These are phyloP conservation scores for Phytopythium ostracodes DNA, from an alignment of 352 stramenopile species.

Conservation along the genomic window DNA sequence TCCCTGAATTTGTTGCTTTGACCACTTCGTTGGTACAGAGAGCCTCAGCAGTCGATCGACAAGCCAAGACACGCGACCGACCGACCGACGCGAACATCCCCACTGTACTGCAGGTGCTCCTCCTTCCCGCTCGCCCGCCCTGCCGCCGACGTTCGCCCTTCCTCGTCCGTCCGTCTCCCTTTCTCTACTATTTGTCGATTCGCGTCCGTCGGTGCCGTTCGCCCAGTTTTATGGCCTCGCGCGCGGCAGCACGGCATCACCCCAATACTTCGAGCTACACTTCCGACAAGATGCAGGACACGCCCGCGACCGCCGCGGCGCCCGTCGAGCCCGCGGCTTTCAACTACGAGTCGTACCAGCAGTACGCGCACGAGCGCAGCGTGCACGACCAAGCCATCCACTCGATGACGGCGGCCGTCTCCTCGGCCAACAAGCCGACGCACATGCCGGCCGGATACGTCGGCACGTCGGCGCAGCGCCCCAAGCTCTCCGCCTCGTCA, in stretches of 20 bases:
- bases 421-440: constrained; percentile 1
- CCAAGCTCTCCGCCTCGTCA: constrained; percentile 13
- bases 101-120: not conserved
- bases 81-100: no score
- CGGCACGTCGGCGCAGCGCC: constrained; percentile 5
- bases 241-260: not conserved
- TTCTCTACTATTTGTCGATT: constrained; percentile 6
- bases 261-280: constrained; percentile 12
- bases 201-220: not conserved
- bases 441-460: constrained; percentile 8
- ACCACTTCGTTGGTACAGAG: not conserved
- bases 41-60: not conserved
- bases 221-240: constrained; percentile 55
- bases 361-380: constrained; percentile 36
- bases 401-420: constrained; percentile 17
- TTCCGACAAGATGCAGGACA: constrained; percentile 20
- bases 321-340: constrained; percentile 31
- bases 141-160: not conserved
- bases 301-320: constrained; percentile 6
- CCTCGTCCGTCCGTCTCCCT: constrained; percentile 2
- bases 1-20: not conserved
- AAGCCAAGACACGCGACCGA: not conserved
- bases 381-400: constrained; percentile 31
- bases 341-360: constrained; percentile 57
- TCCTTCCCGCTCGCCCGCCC: not conserved